Percentiles rank a stretch among this genome's conserved stretches.
These are phyloP conservation scores for Oldenlandia corymbosa DNA, from an alignment of 257 asterid genomes.

Conservation along the genomic window DNA sequence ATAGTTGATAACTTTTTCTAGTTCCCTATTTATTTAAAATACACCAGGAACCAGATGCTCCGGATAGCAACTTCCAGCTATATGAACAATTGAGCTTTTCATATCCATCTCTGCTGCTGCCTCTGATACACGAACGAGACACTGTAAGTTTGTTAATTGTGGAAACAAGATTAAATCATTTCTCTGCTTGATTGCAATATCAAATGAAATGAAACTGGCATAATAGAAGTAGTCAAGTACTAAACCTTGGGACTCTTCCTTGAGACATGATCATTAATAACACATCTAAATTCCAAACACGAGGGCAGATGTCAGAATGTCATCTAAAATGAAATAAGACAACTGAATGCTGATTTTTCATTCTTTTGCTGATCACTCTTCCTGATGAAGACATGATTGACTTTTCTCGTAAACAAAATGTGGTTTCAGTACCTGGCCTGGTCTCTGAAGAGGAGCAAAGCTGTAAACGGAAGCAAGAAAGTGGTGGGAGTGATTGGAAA, in stretches of 20 bases:
- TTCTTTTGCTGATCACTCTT: neutral
- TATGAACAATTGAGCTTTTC: constrained; percentile 67
- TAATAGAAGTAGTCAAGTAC: no score
- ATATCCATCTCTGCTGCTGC: constrained; percentile 74
- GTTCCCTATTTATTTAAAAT: constrained; percentile 1
- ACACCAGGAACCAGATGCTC: constrained; percentile 40
- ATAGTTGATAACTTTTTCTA: neutral
- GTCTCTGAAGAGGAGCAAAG: constrained; percentile 97
- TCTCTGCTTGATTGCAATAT: neutral
- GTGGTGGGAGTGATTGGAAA: constrained; percentile 89
- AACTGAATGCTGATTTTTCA: neutral
- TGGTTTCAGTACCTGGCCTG: constrained; percentile 64
- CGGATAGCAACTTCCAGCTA: constrained; percentile 49
- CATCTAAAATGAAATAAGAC: no score
- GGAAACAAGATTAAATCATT: neutral
- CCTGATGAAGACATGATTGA: neutral
- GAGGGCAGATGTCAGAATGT: no score
- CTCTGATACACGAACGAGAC: constrained; percentile 84
- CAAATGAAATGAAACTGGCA: no score
- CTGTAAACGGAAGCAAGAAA: constrained; percentile 62
- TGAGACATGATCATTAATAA: no score
- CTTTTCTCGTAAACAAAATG: neutral
- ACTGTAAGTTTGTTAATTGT: constrained; percentile 39
- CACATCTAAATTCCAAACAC: no score
- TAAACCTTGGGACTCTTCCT: no score